These are phyloP conservation scores for Epichloe glyceriae DNA, from an alignment of 2,329 filamentous ascomycete genomes.

Conservation along the genomic window DNA sequence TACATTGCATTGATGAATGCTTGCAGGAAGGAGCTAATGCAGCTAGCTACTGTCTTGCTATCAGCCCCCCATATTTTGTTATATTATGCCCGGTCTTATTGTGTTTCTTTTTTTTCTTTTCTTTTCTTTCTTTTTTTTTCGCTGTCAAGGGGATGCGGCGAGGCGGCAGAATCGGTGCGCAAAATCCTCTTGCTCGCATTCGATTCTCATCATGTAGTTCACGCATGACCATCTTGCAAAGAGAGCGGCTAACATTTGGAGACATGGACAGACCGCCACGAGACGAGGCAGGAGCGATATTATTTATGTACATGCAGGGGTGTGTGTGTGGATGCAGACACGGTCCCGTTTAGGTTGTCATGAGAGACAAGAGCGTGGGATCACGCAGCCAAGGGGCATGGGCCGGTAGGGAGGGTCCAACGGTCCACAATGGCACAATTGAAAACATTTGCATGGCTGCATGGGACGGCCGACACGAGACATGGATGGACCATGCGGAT, in stretches of 20 bases:
- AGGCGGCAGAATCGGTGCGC: not conserved
- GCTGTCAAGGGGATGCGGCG: not conserved
- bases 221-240: too few relatives aligned
- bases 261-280: not conserved
- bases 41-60: not conserved
- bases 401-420: not conserved
- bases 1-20: too few relatives aligned
- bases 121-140: too few relatives aligned
- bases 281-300: not conserved
- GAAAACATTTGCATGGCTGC: not conserved
- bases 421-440: not conserved
- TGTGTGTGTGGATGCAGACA: not conserved
- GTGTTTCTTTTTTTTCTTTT: too few relatives aligned
- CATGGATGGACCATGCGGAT: constrained; percentile 1
- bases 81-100: not conserved
- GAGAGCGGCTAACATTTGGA: not conserved
- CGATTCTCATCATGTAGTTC: not conserved
- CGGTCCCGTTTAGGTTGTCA: not conserved
- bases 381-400: constrained; percentile 1
- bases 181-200: not conserved
- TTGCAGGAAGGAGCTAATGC: not conserved
- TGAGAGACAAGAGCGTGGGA: constrained; percentile 4
- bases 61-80: not conserved
- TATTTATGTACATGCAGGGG: not conserved
- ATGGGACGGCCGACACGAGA: not conserved